These are phyloP conservation scores for Abrus pulchellus DNA, from an alignment of 306 rosid species.

Conservation along the genomic window DNA sequence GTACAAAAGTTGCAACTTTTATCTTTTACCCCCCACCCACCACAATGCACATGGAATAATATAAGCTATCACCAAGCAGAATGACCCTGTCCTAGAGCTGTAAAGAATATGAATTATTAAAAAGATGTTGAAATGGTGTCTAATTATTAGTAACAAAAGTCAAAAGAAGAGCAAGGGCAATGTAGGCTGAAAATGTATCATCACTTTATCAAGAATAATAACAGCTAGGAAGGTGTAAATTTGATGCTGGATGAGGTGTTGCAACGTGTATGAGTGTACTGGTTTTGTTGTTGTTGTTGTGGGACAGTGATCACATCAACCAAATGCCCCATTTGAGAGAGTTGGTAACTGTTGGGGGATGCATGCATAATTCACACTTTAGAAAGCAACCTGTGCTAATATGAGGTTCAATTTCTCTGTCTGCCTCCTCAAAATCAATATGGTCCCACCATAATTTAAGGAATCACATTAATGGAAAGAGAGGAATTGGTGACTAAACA, in stretches of 20 bases:
- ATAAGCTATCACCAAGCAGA: background rate
- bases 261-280: conserved; percentile 35
- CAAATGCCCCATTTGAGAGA: background rate
- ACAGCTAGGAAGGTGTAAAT: conserved; percentile 44
- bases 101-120: conserved; percentile 45
- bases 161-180: conserved; percentile 11
- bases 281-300: background rate
- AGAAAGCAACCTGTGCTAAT: conserved; percentile 46
- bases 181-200: conserved; percentile 7
- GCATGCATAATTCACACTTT: conserved; percentile 47
- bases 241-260: conserved; percentile 12
- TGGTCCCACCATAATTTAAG: conserved; percentile 45
- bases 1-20: conserved; percentile 45
- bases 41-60: conserved; percentile 46
- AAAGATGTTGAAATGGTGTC: conserved; percentile 37
- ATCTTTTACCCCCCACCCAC: background rate
- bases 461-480: conserved; percentile 38
- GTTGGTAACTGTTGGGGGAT: conserved; percentile 38
- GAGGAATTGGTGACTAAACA: background rate
- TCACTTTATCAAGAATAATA: conserved; percentile 32
- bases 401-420: conserved; percentile 48
- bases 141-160: conserved; percentile 40
- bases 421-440: conserved; percentile 45
- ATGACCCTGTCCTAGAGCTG: conserved; percentile 24
- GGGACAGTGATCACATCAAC: conserved; percentile 21